Base-by-base conservation (phyloP, 2,329 filamentous ascomycete species). In the Cladophialophora yegresii region DNA sequence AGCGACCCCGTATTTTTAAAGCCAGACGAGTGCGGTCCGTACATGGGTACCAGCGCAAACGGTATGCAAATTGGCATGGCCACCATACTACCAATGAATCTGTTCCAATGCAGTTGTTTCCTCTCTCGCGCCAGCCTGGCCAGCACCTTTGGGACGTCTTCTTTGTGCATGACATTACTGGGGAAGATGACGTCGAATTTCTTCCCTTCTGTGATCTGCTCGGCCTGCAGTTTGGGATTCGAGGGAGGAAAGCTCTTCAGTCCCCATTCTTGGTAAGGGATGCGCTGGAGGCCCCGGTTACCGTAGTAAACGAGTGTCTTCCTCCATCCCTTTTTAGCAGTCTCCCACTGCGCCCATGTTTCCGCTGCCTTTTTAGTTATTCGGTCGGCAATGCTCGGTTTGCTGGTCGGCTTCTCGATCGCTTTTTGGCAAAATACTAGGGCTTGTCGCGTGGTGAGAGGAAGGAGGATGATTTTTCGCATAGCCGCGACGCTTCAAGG, bases 241-340 rank as follows among this genome's bases (percentile, higher is more conserved):
- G 96, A 82, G 23, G 93, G 89, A 51, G 95, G 95, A 58, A 99
- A 88, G 40, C 92, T 96, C 80, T 98, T 98, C 70, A 99, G 83
- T 0, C 91, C 92, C 95, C 95, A 99, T 88, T 99, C 95, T 78
- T 98, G 91, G 76, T 91, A 97, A 2, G 95, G 91, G 72, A 99
- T 96, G 67, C 91, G 87, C 72, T 91, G 88, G 66, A 99, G 85
- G 16, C 91, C 87, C 55, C 87, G 82, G 78, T 99, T 97, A 62
- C 95, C 95, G 77, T 93, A 96, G 64, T 85, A 83, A 58, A 95
- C 93, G 22, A 97, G 83, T 71, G 87, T 87, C 74, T 89, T 92
- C 81, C 97, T 92, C 95, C 95, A 98, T 60, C 91, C 90, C 51
- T 82, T 83, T 20, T 93, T 87, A 70, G 89, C 89, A 75, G 89